Percentiles rank a stretch among this genome's conserved stretches.
These are phyloP conservation scores for Schizochytrium sp. DNA, from an alignment of 108 stramenopile species.

Conservation along the genomic window DNA sequence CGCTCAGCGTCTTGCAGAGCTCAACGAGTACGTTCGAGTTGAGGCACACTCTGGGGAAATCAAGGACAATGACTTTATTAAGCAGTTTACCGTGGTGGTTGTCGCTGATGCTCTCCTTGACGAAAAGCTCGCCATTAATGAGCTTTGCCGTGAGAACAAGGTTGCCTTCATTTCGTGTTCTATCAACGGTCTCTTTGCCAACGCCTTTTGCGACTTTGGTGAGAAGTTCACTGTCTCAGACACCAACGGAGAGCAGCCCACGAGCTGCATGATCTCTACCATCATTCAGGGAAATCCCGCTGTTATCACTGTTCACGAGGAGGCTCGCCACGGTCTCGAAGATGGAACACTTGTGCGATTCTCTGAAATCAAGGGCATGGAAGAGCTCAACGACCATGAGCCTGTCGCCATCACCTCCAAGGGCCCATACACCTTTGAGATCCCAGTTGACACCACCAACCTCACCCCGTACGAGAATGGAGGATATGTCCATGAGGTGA, in stretches of 20 bases:
- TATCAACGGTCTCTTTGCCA: constrained; percentile 87
- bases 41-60: not conserved
- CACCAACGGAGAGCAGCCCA: constrained; percentile 90
- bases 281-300: constrained; percentile 82
- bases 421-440: constrained; percentile 91
- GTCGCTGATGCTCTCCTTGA: constrained; percentile 18
- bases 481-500: constrained; percentile 94
- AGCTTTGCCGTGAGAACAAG: constrained; percentile 80
- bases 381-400: constrained; percentile 74
- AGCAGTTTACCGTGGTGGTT: constrained; percentile 53
- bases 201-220: constrained; percentile 97
- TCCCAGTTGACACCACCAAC: constrained; percentile 70
- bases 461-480: constrained; percentile 55
- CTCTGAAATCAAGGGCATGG: constrained; percentile 87
- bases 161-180: constrained; percentile 85
- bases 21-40: constrained; percentile 76
- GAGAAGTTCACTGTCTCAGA: constrained; percentile 86
- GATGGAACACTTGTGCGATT: constrained; percentile 92
- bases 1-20: constrained; percentile 69
- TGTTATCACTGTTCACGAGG: constrained; percentile 93
- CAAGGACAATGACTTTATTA: not conserved
- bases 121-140: constrained; percentile 76
- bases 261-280: constrained; percentile 87
- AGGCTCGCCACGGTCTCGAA: constrained; percentile 94
- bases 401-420: constrained; percentile 83